These are phyloP conservation scores for Ophiostoma novo-ulmi DNA, from an alignment of 2,329 filamentous ascomycete genomes.

Conservation along the genomic window DNA sequence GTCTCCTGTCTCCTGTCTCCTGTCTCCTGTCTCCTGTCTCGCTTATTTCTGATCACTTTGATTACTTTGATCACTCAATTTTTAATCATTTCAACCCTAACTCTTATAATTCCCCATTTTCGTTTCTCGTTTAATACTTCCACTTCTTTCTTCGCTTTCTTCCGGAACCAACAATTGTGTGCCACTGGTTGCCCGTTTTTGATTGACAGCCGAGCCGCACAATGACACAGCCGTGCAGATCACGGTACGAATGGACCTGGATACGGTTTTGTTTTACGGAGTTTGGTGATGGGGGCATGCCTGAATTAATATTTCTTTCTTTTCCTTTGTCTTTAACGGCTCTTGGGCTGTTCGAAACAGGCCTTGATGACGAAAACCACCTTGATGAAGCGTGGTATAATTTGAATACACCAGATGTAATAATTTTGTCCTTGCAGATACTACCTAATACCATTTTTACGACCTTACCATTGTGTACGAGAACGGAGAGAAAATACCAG, in stretches of 20 bases:
- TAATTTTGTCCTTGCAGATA: constrained; percentile 13
- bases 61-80: background rate
- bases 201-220: constrained; percentile 6
- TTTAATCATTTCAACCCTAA: background rate
- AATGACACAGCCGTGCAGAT: constrained; percentile 11
- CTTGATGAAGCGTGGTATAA: constrained; percentile 14
- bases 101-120: constrained; percentile 2
- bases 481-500: no score
- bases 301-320: background rate
- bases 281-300: constrained; percentile 14
- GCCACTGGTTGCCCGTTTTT: constrained; percentile 7
- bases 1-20: background rate
- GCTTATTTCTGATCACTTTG: background rate
- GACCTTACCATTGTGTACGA: background rate
- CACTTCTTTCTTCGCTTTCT: constrained; percentile 12
- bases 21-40: no score
- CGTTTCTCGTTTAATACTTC: constrained; percentile 2
- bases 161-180: constrained; percentile 2
- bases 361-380: constrained; percentile 14
- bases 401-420: constrained; percentile 22
- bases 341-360: constrained; percentile 12
- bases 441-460: constrained; percentile 5
- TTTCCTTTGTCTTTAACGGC: constrained; percentile 8
- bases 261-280: constrained; percentile 15
- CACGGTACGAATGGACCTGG: constrained; percentile 15